phyloP scores from a whole-genome alignment of 1,284 basidiomycete species.

The Trichosporon coremiiforme region DNA sequence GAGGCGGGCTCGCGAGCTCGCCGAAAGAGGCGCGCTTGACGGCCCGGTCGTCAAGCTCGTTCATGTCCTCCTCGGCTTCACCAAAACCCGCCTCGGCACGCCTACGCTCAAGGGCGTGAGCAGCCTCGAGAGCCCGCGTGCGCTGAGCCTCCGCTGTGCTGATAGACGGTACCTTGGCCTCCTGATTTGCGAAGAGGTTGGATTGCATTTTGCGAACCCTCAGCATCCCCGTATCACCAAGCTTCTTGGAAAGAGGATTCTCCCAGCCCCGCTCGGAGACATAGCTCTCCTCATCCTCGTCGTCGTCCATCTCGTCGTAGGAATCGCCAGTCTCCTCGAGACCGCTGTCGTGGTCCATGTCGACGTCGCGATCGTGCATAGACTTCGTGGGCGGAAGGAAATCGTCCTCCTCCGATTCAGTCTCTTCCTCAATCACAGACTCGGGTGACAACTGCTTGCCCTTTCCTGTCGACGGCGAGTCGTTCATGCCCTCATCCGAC shows the following conservation, averaged over 20 bases:
- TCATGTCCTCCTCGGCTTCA: constrained; percentile 74
- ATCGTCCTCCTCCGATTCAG: constrained; percentile 41
- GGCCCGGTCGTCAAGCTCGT: constrained; percentile 65
- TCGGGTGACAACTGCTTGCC: constrained; percentile 12
- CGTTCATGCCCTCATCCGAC: constrained; percentile 33
- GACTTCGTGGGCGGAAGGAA: constrained; percentile 48
- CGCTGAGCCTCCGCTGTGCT: constrained; percentile 23
- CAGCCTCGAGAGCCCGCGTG: constrained; percentile 13
- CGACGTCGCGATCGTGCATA: constrained; percentile 38
- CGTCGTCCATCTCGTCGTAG: constrained; percentile 28
- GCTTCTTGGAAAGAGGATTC: constrained; percentile 39
- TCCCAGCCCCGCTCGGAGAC: constrained; percentile 32
- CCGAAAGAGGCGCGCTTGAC: constrained; percentile 76
- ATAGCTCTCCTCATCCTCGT: constrained; percentile 43
- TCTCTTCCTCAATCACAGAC: constrained; percentile 13
- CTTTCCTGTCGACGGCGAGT: constrained; percentile 27
- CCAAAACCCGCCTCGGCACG: constrained; percentile 50
- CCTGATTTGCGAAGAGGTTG: constrained; percentile 68
- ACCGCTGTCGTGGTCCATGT: constrained; percentile 37
- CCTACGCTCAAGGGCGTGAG: constrained; percentile 28
- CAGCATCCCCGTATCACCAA: constrained; percentile 71
- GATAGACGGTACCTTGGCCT: constrained; percentile 19
- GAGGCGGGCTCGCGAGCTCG: constrained; percentile 65
- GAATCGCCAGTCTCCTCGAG: constrained; percentile 34
- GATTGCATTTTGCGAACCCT: constrained; percentile 91